Evolutionary conservation across 2,329 filamentous ascomycete genomes (phyloP).

Genomic region (Zasmidium angulare): DNA sequence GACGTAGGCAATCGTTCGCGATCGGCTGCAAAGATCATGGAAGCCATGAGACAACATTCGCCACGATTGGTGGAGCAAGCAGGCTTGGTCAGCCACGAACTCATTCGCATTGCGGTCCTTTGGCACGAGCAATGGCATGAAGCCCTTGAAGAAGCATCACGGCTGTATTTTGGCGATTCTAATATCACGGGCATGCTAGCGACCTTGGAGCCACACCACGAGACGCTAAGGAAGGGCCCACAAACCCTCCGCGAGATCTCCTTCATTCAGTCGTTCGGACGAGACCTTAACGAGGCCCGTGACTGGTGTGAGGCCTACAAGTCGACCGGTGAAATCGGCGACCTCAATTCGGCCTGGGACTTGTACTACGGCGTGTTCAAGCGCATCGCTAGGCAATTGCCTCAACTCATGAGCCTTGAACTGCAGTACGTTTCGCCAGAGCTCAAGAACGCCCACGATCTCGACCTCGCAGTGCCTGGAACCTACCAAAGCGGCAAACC

Average conservation of each 20-base stretch:
- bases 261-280: conserved; percentile 94
- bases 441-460: conserved; percentile 77
- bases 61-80: conserved; percentile 91
- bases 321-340: conserved; percentile 82
- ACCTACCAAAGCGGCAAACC: conserved; percentile 81
- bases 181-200: conserved; percentile 98
- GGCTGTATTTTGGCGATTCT: conserved; percentile 94
- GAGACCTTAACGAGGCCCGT: conserved; percentile 89
- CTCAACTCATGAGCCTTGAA: conserved; percentile 88
- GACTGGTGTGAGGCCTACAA: conserved; percentile 96
- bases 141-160: conserved; percentile 91
- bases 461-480: conserved; percentile 93
- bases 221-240: conserved; percentile 83
- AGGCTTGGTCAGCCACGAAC: conserved; percentile 89
- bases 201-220: conserved; percentile 84
- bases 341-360: conserved; percentile 98
- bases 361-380: conserved; percentile 98
- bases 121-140: conserved; percentile 99
- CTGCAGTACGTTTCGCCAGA: conserved; percentile 96
- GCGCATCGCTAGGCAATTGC: conserved; percentile 88
- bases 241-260: conserved; percentile 95
- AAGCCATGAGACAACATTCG: conserved; percentile 95
- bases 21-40: conserved; percentile 92
- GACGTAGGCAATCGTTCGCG: conserved; percentile 80
- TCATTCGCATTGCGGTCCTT: conserved; percentile 92